Evolutionary conservation across 148 eudicot species (phyloP).

Genomic region (Silene conica): DNA sequence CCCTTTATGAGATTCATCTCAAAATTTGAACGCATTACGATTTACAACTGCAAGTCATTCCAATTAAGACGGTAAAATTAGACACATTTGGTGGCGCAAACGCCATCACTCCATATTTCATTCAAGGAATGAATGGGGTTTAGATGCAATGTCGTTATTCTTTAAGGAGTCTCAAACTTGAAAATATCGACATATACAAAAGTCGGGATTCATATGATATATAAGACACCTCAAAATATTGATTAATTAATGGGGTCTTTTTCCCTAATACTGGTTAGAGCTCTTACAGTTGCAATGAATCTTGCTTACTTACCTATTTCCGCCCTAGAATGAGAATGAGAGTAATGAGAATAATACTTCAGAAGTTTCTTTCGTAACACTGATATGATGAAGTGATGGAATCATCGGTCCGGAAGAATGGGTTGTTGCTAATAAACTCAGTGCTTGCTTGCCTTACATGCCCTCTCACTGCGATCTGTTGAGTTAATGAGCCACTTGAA

Average conservation of each 20-base stretch:
- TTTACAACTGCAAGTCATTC: not conserved
- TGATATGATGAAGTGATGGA: constrained; percentile 18
- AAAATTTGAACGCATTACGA: too few species aligned
- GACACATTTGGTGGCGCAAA: not conserved
- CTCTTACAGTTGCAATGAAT: not conserved
- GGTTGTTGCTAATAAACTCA: constrained; percentile 26
- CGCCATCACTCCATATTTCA: not conserved
- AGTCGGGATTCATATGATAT: not conserved
- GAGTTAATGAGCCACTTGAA: constrained; percentile 20
- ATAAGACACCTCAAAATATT: not conserved
- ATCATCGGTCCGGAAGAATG: constrained; percentile 14
- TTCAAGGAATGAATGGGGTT: not conserved
- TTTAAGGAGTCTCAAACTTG: not conserved
- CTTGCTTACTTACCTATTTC: not conserved
- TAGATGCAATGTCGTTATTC: not conserved
- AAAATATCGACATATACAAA: not conserved
- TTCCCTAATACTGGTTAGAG: not conserved
- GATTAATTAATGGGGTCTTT: not conserved
- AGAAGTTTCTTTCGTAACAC: constrained; percentile 25
- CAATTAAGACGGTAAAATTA: not conserved
- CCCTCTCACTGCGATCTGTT: constrained; percentile 25
- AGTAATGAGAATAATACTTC: too few species aligned
- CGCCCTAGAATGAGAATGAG: too few species aligned
- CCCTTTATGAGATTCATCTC: too few species aligned
- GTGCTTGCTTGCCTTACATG: constrained; percentile 21